Evolutionary conservation across 257 asterid species (phyloP).

Genomic region (Fraxinus americana): DNA sequence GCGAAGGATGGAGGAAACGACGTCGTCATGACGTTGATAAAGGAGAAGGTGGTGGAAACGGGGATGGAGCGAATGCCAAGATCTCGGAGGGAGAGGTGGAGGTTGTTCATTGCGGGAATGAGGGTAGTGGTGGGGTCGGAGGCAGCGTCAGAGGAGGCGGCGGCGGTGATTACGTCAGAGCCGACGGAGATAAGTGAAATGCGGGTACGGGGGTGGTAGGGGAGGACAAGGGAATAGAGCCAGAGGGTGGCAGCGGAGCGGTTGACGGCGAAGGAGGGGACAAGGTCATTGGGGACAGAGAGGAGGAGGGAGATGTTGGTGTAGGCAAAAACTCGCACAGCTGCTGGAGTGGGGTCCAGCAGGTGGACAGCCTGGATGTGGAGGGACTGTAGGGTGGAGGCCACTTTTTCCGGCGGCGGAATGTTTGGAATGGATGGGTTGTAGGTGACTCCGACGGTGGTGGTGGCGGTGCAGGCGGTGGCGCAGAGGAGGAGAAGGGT

Average conservation of each 20-base stretch:
- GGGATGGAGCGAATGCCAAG: conserved; percentile 64
- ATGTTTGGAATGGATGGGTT: conserved; percentile 42
- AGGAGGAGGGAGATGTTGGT: conserved; percentile 75
- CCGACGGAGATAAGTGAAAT: conserved; percentile 79
- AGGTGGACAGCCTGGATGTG: conserved; percentile 62
- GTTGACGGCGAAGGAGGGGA: conserved; percentile 68
- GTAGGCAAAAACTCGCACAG: conserved; percentile 83
- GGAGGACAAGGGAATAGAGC: conserved; percentile 62
- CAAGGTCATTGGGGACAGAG: conserved; percentile 64
- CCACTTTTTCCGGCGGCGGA: conserved; percentile 70
- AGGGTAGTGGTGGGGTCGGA: conserved; percentile 52
- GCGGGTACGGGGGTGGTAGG: conserved; percentile 76
- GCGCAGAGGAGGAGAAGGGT: conserved; percentile 25
- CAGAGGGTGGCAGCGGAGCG: conserved; percentile 59
- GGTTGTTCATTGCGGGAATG: conserved; percentile 68
- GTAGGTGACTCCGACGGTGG: conserved; percentile 78
- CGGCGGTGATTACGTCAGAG: conserved; percentile 50
- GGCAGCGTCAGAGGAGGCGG: too few relatives aligned
- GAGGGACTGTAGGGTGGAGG: conserved; percentile 43
- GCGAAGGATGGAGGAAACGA: conserved; percentile 88
- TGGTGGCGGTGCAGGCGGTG: conserved; percentile 34
- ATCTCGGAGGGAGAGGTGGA: conserved; percentile 54
- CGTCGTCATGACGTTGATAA: conserved; percentile 58
- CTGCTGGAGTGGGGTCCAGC: conserved; percentile 63
- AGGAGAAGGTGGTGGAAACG: conserved; percentile 76